Evolutionary conservation across 2,329 filamentous ascomycete genomes (phyloP), one percentile per base, ranked within the genome.

Genomic region (Cercospora canescens): DNA sequence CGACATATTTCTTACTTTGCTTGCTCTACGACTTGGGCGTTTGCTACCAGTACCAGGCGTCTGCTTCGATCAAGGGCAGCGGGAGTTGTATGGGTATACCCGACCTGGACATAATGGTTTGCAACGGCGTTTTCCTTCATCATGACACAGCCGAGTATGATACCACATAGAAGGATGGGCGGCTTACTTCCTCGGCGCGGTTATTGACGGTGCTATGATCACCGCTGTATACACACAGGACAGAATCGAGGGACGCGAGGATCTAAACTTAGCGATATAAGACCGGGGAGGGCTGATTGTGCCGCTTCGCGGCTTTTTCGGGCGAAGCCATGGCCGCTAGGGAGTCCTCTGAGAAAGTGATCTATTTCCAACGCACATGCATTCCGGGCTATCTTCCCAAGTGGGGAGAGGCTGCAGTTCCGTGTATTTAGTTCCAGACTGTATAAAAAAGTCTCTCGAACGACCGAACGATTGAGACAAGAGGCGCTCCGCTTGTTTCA

Each of bases 21-120:
- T 48, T 60, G 18, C 37, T 21, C 57, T 45, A 30, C 57, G 57
- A 52, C 45, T 52, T 48, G 39, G 57, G 18, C 60, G 48, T 21
- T 55, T 18, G 35, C 56, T 45, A 41, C 32, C 34, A 39, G 30
- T n/a, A 56, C 34, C 54, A 35, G 50, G 50, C 55, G 55, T 26
- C 55, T 58, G 21, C 26, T 32, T 58, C 32, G 55, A 58, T 39
- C 26, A 39, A 58, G 54, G 54, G 30, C 28, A 56, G 34, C 21
- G 21, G 57, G 57, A 45, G 57, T 60, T 60, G 28, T 37, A 45
- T 32, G 57, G 57, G 35, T 60, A 60, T 60, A 60, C 57, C 57
- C 56, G 4, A 28, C 32, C 34, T 37, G 18, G 55, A 58, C 24
- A 30, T 45, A 30, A 21, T 56, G 52, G 52, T 21, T 34, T 30